Conservation (phyloP, 2,329 filamentous ascomycete species). For the Albophoma yamanashiensis region DNA sequence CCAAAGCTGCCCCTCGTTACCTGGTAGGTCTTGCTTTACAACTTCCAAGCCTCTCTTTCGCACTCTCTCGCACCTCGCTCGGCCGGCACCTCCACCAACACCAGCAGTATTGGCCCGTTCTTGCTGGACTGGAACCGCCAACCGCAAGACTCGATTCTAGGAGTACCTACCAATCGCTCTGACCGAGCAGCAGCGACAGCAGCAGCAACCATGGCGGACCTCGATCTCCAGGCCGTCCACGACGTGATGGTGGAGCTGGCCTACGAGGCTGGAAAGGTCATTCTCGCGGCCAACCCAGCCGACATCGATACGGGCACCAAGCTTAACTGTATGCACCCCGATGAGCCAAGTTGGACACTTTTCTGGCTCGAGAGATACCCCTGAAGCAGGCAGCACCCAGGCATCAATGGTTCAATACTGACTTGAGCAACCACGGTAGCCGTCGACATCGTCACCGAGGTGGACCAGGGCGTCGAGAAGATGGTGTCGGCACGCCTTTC, state of each 20-base stretch:
- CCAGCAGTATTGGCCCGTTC: not conserved
- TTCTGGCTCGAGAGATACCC: not conserved
- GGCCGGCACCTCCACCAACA: not conserved
- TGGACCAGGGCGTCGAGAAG: constrained; percentile 54
- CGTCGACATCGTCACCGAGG: constrained; percentile 58
- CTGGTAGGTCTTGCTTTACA: too few species aligned
- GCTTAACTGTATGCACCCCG: constrained; percentile 47
- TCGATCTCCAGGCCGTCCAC: constrained; percentile 51
- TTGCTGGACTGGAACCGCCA: not conserved
- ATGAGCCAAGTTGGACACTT: not conserved
- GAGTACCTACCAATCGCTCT: not conserved
- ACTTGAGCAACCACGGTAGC: constrained; percentile 27
- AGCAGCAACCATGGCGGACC: constrained; percentile 33
- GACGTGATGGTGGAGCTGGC: constrained; percentile 50
- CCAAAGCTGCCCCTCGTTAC: not conserved
- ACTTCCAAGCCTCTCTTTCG: not conserved
- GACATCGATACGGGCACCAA: constrained; percentile 49
- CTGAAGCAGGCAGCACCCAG: not conserved
- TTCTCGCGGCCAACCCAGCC: constrained; percentile 48
- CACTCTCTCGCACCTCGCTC: not conserved
- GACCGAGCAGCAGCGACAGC: not conserved
- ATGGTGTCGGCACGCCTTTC: constrained; percentile 46
- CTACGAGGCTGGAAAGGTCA: constrained; percentile 54
- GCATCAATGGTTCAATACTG: not conserved
- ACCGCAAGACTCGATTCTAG: not conserved